Evolutionary conservation across 352 stramenopile species (phyloP), one percentile per base, ranked within the genome.

Genomic region (Thalassiosira sp.): DNA sequence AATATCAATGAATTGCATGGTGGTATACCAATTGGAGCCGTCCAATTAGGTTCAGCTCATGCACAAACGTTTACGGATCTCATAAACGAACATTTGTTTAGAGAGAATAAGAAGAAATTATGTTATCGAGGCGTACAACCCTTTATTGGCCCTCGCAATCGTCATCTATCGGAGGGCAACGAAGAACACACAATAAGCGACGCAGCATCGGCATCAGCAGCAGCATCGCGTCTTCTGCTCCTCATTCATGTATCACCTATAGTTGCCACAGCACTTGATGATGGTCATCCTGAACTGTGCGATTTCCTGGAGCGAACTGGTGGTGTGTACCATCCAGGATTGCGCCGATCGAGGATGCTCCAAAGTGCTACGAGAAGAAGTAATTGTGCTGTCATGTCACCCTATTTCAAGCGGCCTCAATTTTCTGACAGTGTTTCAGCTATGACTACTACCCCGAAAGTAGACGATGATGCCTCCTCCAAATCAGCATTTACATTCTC

Each of bases 401-500:
- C 35, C 7, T 15, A 45, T 15, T 5, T 15, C 3, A 5, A 45
- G 35, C 35, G 31, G 31, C 31, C 31, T 40, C 31, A 40, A 40
- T 40, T 5, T 40, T 40, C 31, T 10, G 31, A 40, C 31, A 40
- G 31, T 40, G 31, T 40, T 40, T 5, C 31, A 40, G 10, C 31
- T 5, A 40, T 40, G 31, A 40, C 31, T 40, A 40, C 31, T 40
- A 40, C 31, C 10, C 31, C 31, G 10, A 40, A 40, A 40, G 31
- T 10, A 40, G 31, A 45, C 3, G 10, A 45, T 5, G 35, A 45
- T 15, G 1, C 13, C 3, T 6, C 35, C 35, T 45, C 35, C 35
- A n/a, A 15, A 45, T 45, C 35, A 5, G 10, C 11, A 45, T 91
- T 91, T 56, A 87, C 81, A 25, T 91, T 90, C 62, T 65, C 48